Percentiles rank a stretch among this genome's conserved stretches.
Evolutionary conservation across 345 rosid genomes (phyloP).

Genomic region (Populus pruinosa): DNA sequence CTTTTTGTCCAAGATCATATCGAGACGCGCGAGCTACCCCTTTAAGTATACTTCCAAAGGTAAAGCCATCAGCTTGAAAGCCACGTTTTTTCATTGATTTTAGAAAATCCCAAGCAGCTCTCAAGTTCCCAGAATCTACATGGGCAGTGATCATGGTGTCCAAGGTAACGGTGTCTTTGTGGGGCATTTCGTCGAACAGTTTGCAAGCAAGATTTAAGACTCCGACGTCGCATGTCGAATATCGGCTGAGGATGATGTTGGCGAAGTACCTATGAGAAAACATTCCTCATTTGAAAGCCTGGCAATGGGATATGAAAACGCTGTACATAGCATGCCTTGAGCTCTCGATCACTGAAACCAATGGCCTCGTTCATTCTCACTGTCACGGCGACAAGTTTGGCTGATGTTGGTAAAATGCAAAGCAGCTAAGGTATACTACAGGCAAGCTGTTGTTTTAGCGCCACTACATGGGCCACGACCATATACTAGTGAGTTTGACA

Average conservation of each 20-base stretch:
- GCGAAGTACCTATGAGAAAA: constrained; percentile 43
- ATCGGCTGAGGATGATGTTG: constrained; percentile 46
- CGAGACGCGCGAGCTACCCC: constrained; percentile 49
- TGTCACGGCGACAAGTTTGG: neutral
- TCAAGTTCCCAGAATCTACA: constrained; percentile 46
- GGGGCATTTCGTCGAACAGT: constrained; percentile 59
- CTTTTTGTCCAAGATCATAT: constrained; percentile 48
- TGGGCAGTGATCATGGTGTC: constrained; percentile 66
- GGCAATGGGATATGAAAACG: constrained; percentile 43
- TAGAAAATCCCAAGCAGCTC: constrained; percentile 38
- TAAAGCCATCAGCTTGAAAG: constrained; percentile 40
- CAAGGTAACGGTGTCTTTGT: constrained; percentile 61
- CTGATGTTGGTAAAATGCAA: neutral
- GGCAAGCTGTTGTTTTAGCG: neutral
- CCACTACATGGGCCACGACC: neutral
- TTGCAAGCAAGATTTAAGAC: constrained; percentile 34
- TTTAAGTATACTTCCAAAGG: constrained; percentile 61
- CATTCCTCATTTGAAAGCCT: constrained; percentile 39
- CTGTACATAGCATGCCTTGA: constrained; percentile 29
- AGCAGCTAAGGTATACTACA: neutral
- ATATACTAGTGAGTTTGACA: neutral
- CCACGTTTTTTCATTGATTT: constrained; percentile 41
- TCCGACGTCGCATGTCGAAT: constrained; percentile 13
- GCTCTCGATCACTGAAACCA: constrained; percentile 22
- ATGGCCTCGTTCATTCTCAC: constrained; percentile 35